These are phyloP conservation scores for Pythium periplocum DNA, from an alignment of 352 stramenopile genomes.

Conservation along the genomic window DNA sequence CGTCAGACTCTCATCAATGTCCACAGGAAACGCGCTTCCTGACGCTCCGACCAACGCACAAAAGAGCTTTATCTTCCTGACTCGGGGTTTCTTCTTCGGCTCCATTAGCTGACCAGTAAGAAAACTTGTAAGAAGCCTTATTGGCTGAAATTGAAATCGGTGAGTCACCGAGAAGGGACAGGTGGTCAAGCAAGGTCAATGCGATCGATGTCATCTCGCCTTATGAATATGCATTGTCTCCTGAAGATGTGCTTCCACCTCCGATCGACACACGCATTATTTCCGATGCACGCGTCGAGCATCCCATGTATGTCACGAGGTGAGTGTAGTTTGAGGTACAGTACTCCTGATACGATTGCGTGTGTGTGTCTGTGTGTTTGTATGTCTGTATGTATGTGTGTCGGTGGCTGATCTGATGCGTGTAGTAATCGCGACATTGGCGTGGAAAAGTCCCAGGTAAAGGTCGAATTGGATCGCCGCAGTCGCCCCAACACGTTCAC, in stretches of 20 bases:
- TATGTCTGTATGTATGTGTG: no score
- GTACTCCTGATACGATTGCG: no score
- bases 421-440: conserved; percentile 59
- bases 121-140: no score
- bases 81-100: background rate
- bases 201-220: conserved; percentile 49
- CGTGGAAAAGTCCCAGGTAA: conserved; percentile 67
- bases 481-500: conserved; percentile 71
- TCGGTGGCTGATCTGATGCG: background rate
- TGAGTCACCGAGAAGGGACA: conserved; percentile 37
- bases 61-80: conserved; percentile 3
- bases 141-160: no score
- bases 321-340: conserved; percentile 7
- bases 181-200: conserved; percentile 29
- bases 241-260: conserved; percentile 47
- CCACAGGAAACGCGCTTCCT: conserved; percentile 11
- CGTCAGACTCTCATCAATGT: conserved; percentile 6
- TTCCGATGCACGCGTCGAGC: conserved; percentile 46
- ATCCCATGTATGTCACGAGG: conserved; percentile 73
- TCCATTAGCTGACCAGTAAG: no score
- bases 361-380: no score
- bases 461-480: conserved; percentile 58
- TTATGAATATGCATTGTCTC: conserved; percentile 39
- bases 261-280: conserved; percentile 56
- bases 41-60: conserved; percentile 1